Evolutionary conservation across 2,329 filamentous ascomycete genomes (phyloP).

Genomic region (Penicillium verrucosum): DNA sequence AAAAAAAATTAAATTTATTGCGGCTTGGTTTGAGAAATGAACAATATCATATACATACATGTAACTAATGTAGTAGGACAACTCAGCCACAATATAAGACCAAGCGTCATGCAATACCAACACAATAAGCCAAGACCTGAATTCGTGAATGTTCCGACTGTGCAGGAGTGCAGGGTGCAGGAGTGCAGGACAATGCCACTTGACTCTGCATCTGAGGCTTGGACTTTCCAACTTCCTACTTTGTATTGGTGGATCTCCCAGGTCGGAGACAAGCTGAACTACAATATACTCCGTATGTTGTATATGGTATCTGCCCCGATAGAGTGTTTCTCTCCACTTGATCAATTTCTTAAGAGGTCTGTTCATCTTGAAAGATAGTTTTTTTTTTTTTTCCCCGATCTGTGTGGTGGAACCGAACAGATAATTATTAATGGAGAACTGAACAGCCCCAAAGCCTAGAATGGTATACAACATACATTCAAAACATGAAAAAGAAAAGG

Average conservation of each 20-base stretch:
- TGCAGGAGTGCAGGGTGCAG: slow-evolving; percentile 9
- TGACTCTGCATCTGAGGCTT: neutral
- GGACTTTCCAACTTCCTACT: neutral
- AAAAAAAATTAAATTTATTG: neutral
- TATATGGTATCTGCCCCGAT: neutral
- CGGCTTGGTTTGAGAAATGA: neutral
- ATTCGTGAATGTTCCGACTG: slow-evolving; percentile 2
- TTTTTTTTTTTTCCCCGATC: neutral
- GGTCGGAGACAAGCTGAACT: neutral
- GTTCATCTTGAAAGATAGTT: neutral
- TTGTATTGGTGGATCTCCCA: no score
- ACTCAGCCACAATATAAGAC: neutral
- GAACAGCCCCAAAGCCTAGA: neutral
- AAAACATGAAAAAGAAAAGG: neutral
- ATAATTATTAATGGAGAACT: neutral
- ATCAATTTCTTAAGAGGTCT: neutral
- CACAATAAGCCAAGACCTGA: neutral
- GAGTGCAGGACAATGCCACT: slow-evolving; percentile 7
- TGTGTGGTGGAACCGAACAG: neutral
- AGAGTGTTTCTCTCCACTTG: neutral
- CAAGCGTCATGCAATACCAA: neutral
- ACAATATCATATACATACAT: no score
- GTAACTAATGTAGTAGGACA: no score
- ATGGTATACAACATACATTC: neutral
- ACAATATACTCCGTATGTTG: no score